Base-by-base conservation (phyloP, 148 eudicot species). In the Diospyros lotus region DNA sequence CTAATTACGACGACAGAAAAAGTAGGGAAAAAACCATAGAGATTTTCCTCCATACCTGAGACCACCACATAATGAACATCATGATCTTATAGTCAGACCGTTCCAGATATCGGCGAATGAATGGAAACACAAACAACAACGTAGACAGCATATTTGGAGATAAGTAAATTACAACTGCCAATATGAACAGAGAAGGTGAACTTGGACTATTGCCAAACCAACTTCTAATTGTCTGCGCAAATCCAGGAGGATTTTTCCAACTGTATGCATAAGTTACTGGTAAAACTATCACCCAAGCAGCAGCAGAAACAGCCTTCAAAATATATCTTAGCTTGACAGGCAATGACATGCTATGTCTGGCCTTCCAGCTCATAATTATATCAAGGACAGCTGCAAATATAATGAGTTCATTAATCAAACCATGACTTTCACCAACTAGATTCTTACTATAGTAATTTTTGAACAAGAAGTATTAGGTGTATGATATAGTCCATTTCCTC, bases 21-120 rank as follows among this genome's bases (percentile, higher is more conserved):
- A 28, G 39, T 69, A 6, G 8, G 55, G 7, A 4, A 52, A 62
- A 28, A 9, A 14, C 38, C 11, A 53, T 40, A 28, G 72, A 58
- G 52, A 65, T 56, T 52, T 45, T 69, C 28, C 70, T 61, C n/a
- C 67, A 76, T 67, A 89, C 93, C 90, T 89, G 93, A 11, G 93
- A 89, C 93, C 93, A 89, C 93, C 93, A 89, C 90, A 89, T 84
- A 64, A 84, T 69, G 64, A 89, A 77, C 80, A 83, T 82, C 73
- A 82, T 77, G 73, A 89, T 79, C 62, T 54, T 85, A 76, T 80
- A 74, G 74, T 89, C 85, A 39, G 93, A 85, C 80, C 84, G 87
- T 68, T 89, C 93, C 12, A 89, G 85, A 64, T 72, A 58, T 59
- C 87, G 83, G 45, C 93, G 89, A 72, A 87, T 81, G 64, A 87